A percentile compares a stretch with the other conserved stretches of the same genome.
Conservation (phyloP, 2,329 filamentous ascomycete species). For the Ilyonectria sp. region DNA sequence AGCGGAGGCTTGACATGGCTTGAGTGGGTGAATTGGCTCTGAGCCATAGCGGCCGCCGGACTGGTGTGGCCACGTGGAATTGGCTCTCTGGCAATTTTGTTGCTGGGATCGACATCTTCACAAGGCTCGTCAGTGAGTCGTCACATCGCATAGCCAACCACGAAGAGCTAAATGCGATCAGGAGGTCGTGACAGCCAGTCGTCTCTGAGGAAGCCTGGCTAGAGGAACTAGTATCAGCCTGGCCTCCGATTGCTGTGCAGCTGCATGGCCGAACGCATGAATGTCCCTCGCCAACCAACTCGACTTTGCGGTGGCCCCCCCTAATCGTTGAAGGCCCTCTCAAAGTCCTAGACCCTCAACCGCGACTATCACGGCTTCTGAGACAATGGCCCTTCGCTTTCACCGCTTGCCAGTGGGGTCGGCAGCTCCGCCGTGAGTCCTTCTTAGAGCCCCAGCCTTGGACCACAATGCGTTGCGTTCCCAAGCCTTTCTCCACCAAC, state of each 20-base stretch:
- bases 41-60: conserved; percentile 15
- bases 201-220: neutral
- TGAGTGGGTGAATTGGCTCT: conserved; percentile 5
- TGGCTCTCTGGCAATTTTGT: conserved; percentile 4
- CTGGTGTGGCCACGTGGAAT: conserved; percentile 29
- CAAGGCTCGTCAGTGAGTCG: neutral
- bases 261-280: neutral
- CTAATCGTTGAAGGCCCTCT: neutral
- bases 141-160: conserved; percentile 1
- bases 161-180: neutral
- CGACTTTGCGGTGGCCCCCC: conserved; percentile 1
- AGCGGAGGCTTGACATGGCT: neutral
- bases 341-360: neutral
- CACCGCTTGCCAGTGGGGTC: conserved; percentile 21
- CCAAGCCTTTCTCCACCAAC: conserved; percentile 10
- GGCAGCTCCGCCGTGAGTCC: conserved; percentile 3
- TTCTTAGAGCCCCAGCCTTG: conserved; percentile 10
- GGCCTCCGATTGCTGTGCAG: neutral
- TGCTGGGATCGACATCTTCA: neutral
- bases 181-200: conserved; percentile 7
- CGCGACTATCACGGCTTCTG: conserved; percentile 10
- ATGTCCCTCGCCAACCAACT: neutral
- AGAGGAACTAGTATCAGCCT: conserved; percentile 1
- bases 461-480: conserved; percentile 2
- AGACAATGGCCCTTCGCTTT: conserved; percentile 17